Evolutionary conservation across 768 basidiomycete species (phyloP).

Genomic region (Lentinus tigrinus): DNA sequence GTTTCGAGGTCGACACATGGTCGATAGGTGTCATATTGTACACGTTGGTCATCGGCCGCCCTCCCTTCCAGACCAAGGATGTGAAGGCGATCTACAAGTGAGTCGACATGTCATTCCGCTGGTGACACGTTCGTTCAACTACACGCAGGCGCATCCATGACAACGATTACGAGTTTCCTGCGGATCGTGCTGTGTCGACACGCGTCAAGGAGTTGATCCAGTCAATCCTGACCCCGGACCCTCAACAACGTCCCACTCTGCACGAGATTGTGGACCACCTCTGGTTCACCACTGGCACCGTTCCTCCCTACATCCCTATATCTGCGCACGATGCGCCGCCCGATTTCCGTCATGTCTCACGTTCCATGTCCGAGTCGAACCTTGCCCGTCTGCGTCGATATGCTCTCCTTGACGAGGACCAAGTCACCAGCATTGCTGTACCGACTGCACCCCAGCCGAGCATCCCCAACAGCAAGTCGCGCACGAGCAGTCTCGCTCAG

Average conservation of each 20-base stretch:
- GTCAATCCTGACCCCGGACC: constrained; percentile 83
- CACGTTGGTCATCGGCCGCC: constrained; percentile 90
- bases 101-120: constrained; percentile 22
- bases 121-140: background rate
- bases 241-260: constrained; percentile 77
- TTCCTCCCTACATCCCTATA: constrained; percentile 79
- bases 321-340: constrained; percentile 76
- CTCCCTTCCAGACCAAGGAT: constrained; percentile 98
- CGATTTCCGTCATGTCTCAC: constrained; percentile 69
- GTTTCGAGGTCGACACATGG: constrained; percentile 99
- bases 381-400: constrained; percentile 64
- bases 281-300: constrained; percentile 80
- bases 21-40: constrained; percentile 96
- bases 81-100: constrained; percentile 95
- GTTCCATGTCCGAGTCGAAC: constrained; percentile 63
- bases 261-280: constrained; percentile 81
- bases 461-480: constrained; percentile 19
- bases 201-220: constrained; percentile 77
- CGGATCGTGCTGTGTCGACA: constrained; percentile 68
- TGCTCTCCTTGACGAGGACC: constrained; percentile 65
- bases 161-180: constrained; percentile 90
- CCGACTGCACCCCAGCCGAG: constrained; percentile 34
- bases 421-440: constrained; percentile 41
- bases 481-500: constrained; percentile 66
- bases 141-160: constrained; percentile 78